Evolutionary conservation across 2,329 filamentous ascomycete species (phyloP).

Genomic region (Colletotrichum filicis): DNA sequence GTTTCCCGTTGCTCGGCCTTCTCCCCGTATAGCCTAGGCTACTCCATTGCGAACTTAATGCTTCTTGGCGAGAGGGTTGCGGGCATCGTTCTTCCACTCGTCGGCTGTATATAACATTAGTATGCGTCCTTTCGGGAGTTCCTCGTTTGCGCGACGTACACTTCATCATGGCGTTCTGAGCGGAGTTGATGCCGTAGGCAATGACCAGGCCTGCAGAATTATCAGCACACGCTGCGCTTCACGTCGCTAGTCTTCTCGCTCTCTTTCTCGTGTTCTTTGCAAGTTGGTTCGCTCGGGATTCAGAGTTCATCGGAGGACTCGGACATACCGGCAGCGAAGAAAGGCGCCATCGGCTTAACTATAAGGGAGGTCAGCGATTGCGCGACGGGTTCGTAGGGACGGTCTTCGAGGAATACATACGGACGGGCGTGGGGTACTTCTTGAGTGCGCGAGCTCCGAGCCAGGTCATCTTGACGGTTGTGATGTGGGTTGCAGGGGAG

Average conservation of each 20-base stretch:
- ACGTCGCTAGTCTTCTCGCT: background rate
- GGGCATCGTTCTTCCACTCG: constrained; percentile 97
- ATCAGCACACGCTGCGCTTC: constrained; percentile 9
- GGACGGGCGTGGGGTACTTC: constrained; percentile 83
- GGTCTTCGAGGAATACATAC: constrained; percentile 67
- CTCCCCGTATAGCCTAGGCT: constrained; percentile 23
- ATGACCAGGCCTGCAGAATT: constrained; percentile 77
- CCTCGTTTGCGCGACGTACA: constrained; percentile 63
- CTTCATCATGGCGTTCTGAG: constrained; percentile 79
- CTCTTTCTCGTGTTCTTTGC: background rate
- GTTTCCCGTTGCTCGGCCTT: constrained; percentile 10
- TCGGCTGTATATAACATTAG: constrained; percentile 69
- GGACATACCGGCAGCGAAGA: constrained; percentile 91
- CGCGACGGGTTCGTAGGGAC: constrained; percentile 22
- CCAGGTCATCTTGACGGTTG: constrained; percentile 75
- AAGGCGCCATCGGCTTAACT: constrained; percentile 93
- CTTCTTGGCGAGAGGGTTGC: constrained; percentile 76
- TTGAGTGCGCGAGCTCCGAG: constrained; percentile 74
- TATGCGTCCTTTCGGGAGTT: constrained; percentile 17
- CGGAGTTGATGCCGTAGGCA: constrained; percentile 90
- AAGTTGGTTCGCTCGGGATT: background rate
- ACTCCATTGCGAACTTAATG: constrained; percentile 52
- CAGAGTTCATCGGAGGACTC: constrained; percentile 9
- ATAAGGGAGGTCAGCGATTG: constrained; percentile 41
- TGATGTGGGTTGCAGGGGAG: constrained; percentile 50